Conservation (phyloP, 345 rosid species). For the Luvunga scandens region DNA sequence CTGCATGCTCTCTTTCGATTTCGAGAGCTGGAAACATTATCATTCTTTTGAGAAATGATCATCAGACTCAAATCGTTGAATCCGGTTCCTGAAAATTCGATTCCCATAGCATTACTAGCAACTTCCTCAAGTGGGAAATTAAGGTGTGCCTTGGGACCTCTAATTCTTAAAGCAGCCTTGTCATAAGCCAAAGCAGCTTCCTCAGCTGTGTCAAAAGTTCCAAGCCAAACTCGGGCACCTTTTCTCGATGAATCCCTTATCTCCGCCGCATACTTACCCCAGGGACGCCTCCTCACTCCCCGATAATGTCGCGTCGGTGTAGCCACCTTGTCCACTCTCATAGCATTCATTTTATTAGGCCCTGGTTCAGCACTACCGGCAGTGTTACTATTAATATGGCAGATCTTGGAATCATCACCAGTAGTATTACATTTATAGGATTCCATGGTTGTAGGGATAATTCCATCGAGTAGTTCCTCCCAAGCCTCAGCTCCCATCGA, state of each 20-base stretch:
- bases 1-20: conserved; percentile 29
- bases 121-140: conserved; percentile 66
- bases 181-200: conserved; percentile 93
- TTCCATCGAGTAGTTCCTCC: conserved; percentile 45
- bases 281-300: conserved; percentile 80
- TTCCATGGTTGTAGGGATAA: conserved; percentile 18
- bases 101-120: conserved; percentile 36
- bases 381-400: background rate
- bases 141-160: conserved; percentile 69
- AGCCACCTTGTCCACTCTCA: conserved; percentile 19
- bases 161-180: conserved; percentile 76
- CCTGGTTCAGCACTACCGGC: background rate
- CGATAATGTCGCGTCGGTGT: conserved; percentile 50
- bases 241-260: conserved; percentile 72
- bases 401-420: background rate
- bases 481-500: conserved; percentile 67
- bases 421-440: background rate
- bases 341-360: conserved; percentile 11
- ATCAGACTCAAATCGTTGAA: background rate
- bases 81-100: conserved; percentile 18
- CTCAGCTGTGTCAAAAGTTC: conserved; percentile 83
- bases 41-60: background rate
- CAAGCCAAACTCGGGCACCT: conserved; percentile 83
- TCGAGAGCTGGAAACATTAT: background rate
- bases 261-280: conserved; percentile 93